Conservation (phyloP, 1,284 basidiomycete genomes). For the Pyrrhoderma noxium region DNA sequence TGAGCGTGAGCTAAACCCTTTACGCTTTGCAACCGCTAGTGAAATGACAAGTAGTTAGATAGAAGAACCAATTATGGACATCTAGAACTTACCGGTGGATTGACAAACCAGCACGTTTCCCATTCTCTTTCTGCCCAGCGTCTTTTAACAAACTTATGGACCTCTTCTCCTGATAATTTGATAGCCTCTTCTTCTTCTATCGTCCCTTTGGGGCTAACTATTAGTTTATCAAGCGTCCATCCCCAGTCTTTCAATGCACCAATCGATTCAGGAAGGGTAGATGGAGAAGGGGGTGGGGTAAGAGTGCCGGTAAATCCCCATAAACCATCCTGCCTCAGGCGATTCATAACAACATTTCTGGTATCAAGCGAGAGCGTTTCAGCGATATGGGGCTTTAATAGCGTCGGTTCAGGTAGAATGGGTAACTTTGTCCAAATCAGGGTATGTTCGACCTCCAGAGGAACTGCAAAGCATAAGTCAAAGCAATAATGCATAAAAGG, state of each 20-base stretch:
- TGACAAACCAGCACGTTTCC: slow-evolving; percentile 85
- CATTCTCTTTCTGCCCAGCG: slow-evolving; percentile 62
- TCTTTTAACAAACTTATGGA: slow-evolving; percentile 51
- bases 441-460: slow-evolving; percentile 63
- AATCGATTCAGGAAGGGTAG: slow-evolving; percentile 47
- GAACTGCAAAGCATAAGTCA: slow-evolving; percentile 38
- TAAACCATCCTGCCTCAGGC: slow-evolving; percentile 61
- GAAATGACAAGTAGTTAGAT: neutral
- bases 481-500: neutral
- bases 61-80: neutral
- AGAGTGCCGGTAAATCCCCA: slow-evolving; percentile 68
- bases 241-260: slow-evolving; percentile 63
- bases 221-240: slow-evolving; percentile 51
- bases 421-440: slow-evolving; percentile 71
- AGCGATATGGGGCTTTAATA: slow-evolving; percentile 40
- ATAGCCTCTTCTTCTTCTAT: slow-evolving; percentile 48
- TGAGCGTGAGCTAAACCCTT: slow-evolving; percentile 73
- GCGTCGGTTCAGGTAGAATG: slow-evolving; percentile 47
- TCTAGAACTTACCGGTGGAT: slow-evolving; percentile 57
- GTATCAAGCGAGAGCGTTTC: slow-evolving; percentile 20
- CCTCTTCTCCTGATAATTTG: slow-evolving; percentile 44
- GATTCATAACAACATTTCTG: slow-evolving; percentile 20
- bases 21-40: slow-evolving; percentile 69
- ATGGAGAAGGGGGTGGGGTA: slow-evolving; percentile 53
- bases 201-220: slow-evolving; percentile 40